A percentile compares a stretch with the other conserved stretches of the same genome.
Evolutionary conservation across 805 yeast genomes (phyloP).

Genomic region (Candida anglica): DNA sequence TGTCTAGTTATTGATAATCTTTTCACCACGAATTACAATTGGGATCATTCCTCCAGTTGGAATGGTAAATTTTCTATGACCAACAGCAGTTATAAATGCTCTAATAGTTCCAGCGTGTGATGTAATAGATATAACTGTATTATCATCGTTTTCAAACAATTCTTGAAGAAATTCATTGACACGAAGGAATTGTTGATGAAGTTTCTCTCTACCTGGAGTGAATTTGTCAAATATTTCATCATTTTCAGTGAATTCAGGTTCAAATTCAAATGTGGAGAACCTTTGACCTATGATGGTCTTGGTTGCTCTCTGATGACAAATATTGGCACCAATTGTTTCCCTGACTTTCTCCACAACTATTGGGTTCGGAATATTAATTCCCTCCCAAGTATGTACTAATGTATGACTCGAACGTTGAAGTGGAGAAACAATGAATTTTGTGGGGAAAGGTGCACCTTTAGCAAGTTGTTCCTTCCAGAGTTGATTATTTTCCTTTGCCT

Average conservation of each 20-base stretch:
- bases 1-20: constrained; percentile 1
- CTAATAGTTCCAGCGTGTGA: constrained; percentile 62
- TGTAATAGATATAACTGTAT: constrained; percentile 41
- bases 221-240: constrained; percentile 43
- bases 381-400: constrained; percentile 45
- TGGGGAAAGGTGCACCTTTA: constrained; percentile 48
- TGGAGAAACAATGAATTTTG: constrained; percentile 53
- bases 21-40: constrained; percentile 44
- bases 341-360: constrained; percentile 45
- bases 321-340: constrained; percentile 55
- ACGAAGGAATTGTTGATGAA: constrained; percentile 45
- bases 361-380: constrained; percentile 18
- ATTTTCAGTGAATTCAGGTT: constrained; percentile 40
- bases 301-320: constrained; percentile 52
- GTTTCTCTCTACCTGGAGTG: constrained; percentile 28
- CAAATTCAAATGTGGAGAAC: constrained; percentile 34
- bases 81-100: constrained; percentile 45
- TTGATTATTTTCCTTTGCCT: constrained; percentile 44
- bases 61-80: constrained; percentile 55
- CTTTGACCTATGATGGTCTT: constrained; percentile 29
- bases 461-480: constrained; percentile 39
- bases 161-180: constrained; percentile 38
- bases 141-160: constrained; percentile 22
- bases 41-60: constrained; percentile 68
- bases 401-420: constrained; percentile 57